A percentile compares a stretch with the other conserved stretches of the same genome.
These are phyloP conservation scores for Pichia kluyveri DNA, from an alignment of 805 yeast species.

Conservation along the genomic window DNA sequence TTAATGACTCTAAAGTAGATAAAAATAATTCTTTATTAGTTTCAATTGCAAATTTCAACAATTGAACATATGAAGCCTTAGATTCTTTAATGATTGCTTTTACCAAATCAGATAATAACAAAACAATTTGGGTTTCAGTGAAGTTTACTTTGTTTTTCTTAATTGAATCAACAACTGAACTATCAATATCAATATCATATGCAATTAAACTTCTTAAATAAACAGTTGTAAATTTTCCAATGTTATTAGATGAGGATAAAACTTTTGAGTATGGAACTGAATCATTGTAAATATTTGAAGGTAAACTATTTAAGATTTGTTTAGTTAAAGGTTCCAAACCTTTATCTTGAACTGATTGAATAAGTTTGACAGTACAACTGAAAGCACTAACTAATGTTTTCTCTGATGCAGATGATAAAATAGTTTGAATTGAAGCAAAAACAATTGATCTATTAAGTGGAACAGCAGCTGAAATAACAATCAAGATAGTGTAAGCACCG, in stretches of 20 bases:
- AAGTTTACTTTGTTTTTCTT: slow-evolving; percentile 10
- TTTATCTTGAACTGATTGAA: slow-evolving; percentile 35
- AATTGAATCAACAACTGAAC: slow-evolving; percentile 5
- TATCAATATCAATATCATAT: slow-evolving; percentile 8
- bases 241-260: slow-evolving; percentile 10
- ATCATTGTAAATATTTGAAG: slow-evolving; percentile 13
- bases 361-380: slow-evolving; percentile 37
- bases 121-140: slow-evolving; percentile 15
- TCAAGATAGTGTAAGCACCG: slow-evolving; percentile 73
- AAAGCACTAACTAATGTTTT: slow-evolving; percentile 28
- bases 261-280: slow-evolving; percentile 14
- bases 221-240: slow-evolving; percentile 20
- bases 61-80: slow-evolving; percentile 21
- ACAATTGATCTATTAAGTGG: slow-evolving; percentile 51
- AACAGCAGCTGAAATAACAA: slow-evolving; percentile 68
- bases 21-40: slow-evolving; percentile 31
- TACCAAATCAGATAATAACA: slow-evolving; percentile 17
- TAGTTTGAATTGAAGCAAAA: slow-evolving; percentile 53
- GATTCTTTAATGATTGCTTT: slow-evolving; percentile 9
- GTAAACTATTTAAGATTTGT: slow-evolving; percentile 15
- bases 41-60: slow-evolving; percentile 30
- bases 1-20: slow-evolving; percentile 28
- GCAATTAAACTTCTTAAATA: slow-evolving; percentile 21
- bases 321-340: slow-evolving; percentile 21
- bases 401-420: slow-evolving; percentile 24